Conservation (phyloP, 2,329 filamentous ascomycete genomes). For the Colletotrichum brevisporum region DNA sequence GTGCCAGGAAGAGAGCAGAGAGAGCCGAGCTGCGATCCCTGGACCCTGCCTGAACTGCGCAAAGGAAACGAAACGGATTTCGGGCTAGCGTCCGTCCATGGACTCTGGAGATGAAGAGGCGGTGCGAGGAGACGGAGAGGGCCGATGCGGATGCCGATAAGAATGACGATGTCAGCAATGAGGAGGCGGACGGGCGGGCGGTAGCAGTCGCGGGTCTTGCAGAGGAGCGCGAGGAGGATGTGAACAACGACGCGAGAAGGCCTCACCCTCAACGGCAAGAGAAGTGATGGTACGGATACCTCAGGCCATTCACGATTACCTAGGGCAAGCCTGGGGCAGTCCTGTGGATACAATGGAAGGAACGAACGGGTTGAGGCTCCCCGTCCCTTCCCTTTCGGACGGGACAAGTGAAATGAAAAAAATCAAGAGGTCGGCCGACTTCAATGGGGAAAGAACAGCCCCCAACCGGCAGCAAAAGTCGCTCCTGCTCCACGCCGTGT, state of each 20-base stretch:
- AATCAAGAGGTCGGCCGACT: too few relatives aligned
- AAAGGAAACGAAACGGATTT: slow-evolving; percentile 35
- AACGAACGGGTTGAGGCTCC: slow-evolving; percentile 5
- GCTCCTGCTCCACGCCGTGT: too few relatives aligned
- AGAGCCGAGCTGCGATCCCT: slow-evolving; percentile 30
- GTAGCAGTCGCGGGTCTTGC: too few relatives aligned
- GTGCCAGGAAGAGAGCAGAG: neutral
- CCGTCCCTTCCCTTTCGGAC: neutral
- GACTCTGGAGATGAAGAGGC: slow-evolving; percentile 10
- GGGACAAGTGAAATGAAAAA: too few relatives aligned
- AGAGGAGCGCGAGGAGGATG: neutral
- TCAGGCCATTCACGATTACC: too few relatives aligned
- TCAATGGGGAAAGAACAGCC: too few relatives aligned
- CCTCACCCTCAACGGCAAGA: neutral
- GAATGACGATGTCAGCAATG: slow-evolving; percentile 2
- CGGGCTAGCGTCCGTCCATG: slow-evolving; percentile 8
- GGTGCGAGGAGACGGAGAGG: slow-evolving; percentile 9
- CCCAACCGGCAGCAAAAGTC: too few relatives aligned
- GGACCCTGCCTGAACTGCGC: neutral
- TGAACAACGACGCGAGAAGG: slow-evolving; percentile 12
- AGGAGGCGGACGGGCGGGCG: too few relatives aligned
- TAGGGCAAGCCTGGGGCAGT: too few relatives aligned
- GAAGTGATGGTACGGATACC: too few relatives aligned
- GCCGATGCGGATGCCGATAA: neutral
- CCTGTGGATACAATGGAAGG: neutral